These are phyloP conservation scores for Capronia coronata DNA, from an alignment of 2,329 filamentous ascomycete genomes.

Conservation along the genomic window DNA sequence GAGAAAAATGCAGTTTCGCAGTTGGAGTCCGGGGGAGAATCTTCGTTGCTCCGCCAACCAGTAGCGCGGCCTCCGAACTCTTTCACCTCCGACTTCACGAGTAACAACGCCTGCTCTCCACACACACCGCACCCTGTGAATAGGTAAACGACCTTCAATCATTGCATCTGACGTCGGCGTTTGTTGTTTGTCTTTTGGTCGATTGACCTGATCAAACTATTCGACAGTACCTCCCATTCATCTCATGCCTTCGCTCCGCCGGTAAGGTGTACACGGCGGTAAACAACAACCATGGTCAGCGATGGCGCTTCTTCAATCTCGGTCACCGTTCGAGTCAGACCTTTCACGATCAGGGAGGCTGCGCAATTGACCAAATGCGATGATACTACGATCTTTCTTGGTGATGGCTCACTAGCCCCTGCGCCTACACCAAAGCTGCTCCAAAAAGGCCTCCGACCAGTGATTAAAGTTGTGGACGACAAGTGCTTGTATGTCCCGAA, in stretches of 20 bases:
- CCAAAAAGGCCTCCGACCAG: conserved; percentile 77
- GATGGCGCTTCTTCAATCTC: conserved; percentile 46
- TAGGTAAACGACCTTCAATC: conserved; percentile 8
- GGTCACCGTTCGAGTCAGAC: conserved; percentile 55
- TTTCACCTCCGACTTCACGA: background rate
- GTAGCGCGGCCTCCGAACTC: background rate
- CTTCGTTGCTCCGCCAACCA: background rate
- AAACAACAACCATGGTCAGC: conserved; percentile 34
- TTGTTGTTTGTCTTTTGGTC: conserved; percentile 1
- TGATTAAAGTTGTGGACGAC: conserved; percentile 95
- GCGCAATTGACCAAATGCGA: conserved; percentile 74
- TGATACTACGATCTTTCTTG: conserved; percentile 86
- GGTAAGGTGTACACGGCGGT: conserved; percentile 5
- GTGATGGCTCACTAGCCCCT: conserved; percentile 89
- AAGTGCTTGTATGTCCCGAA: conserved; percentile 71
- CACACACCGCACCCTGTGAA: background rate
- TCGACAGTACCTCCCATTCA: no score
- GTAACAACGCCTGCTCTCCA: background rate
- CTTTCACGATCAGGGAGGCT: conserved; percentile 80
- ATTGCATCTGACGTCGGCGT: conserved; percentile 5
- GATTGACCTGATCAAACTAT: no score
- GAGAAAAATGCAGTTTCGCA: background rate
- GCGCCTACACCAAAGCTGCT: conserved; percentile 76
- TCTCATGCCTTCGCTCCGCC: conserved; percentile 9
- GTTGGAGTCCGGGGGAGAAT: background rate